These are phyloP conservation scores for Vaccinium myrtillus DNA, from an alignment of 148 eudicot species.

Conservation along the genomic window DNA sequence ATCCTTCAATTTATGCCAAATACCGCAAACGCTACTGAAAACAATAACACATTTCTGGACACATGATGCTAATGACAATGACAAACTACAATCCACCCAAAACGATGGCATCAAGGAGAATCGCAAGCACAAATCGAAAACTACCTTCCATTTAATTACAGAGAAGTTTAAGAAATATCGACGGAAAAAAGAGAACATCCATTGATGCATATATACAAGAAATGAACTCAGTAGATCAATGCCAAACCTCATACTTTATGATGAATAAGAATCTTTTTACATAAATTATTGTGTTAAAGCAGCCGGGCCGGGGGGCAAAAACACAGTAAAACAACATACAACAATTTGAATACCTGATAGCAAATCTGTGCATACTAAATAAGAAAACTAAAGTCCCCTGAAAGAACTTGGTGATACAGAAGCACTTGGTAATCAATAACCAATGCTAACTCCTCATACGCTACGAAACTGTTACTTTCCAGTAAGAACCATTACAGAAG, in stretches of 20 bases:
- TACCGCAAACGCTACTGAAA: background rate
- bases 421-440: conserved; percentile 16
- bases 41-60: background rate
- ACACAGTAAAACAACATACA: conserved; percentile 16
- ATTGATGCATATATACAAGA: background rate
- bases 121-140: background rate
- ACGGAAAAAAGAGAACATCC: too few species aligned
- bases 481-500: conserved; percentile 19
- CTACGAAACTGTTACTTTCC: conserved; percentile 18
- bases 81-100: background rate
- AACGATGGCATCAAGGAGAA: background rate
- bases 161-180: background rate
- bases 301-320: conserved; percentile 6
- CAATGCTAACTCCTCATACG: conserved; percentile 21
- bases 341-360: conserved; percentile 18
- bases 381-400: conserved; percentile 15
- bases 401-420: conserved; percentile 12
- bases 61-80: background rate
- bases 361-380: conserved; percentile 16
- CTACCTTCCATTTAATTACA: background rate
- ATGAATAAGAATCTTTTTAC: conserved; percentile 14
- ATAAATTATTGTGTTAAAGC: background rate
- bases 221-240: background rate
- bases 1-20: background rate
- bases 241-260: background rate